Percentiles rank a stretch among this genome's conserved stretches.
Evolutionary conservation across 2,329 filamentous ascomycete species (phyloP).

Genomic region (Aspergillus quadrilineatus): DNA sequence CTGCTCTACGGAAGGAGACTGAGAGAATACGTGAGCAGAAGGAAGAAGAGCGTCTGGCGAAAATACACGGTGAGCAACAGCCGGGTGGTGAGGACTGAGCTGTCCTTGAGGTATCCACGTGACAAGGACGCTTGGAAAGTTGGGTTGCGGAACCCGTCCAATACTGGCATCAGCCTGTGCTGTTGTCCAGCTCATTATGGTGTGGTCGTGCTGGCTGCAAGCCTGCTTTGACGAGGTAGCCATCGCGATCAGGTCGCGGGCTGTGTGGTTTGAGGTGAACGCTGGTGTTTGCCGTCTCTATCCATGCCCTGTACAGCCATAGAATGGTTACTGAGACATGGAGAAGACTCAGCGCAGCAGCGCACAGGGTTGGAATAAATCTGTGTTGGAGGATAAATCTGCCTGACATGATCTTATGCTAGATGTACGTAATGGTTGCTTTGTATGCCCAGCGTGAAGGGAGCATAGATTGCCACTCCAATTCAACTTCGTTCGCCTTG

Average conservation of each 20-base stretch:
- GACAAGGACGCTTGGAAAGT: slow-evolving; percentile 29
- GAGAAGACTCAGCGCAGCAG: slow-evolving; percentile 21
- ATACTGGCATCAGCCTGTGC: slow-evolving; percentile 22
- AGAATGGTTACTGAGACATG: slow-evolving; percentile 15
- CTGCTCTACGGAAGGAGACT: slow-evolving; percentile 80
- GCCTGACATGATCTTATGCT: slow-evolving; percentile 31
- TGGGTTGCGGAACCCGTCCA: slow-evolving; percentile 25
- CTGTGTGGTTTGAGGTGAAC: slow-evolving; percentile 25
- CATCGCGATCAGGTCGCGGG: slow-evolving; percentile 22
- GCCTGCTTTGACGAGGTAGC: slow-evolving; percentile 19
- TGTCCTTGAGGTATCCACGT: slow-evolving; percentile 18
- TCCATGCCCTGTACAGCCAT: slow-evolving; percentile 12
- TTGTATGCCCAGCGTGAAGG: slow-evolving; percentile 21
- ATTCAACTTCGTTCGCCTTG: not conserved
- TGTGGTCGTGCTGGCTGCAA: slow-evolving; percentile 28
- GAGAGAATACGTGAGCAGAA: slow-evolving; percentile 70
- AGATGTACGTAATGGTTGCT: slow-evolving; percentile 31
- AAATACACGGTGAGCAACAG: slow-evolving; percentile 30
- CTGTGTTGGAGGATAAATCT: slow-evolving; percentile 26
- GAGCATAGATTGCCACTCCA: not conserved
- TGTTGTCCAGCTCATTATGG: slow-evolving; percentile 22
- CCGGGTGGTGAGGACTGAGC: slow-evolving; percentile 31
- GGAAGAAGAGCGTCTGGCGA: slow-evolving; percentile 68
- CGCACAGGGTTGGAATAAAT: slow-evolving; percentile 26
- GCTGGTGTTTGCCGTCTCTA: slow-evolving; percentile 21